Evolutionary conservation across 371 early-diverging fungal genomes (phyloP).

Genomic region (Saksenaea vasiformis): DNA sequence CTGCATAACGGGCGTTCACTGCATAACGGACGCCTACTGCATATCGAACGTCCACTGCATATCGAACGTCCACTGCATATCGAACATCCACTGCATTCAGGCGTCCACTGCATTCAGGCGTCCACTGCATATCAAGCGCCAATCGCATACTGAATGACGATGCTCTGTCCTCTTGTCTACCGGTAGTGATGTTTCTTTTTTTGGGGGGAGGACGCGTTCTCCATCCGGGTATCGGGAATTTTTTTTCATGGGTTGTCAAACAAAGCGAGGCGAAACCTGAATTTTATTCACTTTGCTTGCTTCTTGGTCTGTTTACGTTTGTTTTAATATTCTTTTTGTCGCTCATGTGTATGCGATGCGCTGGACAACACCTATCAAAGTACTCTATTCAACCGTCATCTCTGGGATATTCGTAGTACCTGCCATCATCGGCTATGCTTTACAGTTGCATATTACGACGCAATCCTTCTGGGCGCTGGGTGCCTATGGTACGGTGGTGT

Average conservation of each 20-base stretch:
- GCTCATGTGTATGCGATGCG: slow-evolving; percentile 7
- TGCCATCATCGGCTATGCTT: slow-evolving; percentile 46
- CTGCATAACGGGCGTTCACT: too few relatives aligned
- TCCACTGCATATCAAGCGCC: too few relatives aligned
- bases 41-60: too few relatives aligned
- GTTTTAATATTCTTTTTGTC: not conserved
- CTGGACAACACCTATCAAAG: slow-evolving; percentile 46
- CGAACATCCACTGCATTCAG: too few relatives aligned
- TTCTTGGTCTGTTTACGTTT: not conserved
- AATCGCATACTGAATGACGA: too few relatives aligned
- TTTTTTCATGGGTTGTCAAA: not conserved
- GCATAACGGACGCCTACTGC: too few relatives aligned
- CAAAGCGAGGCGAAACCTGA: slow-evolving; percentile 1
- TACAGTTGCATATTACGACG: slow-evolving; percentile 30
- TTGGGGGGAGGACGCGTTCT: too few relatives aligned
- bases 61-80: too few relatives aligned
- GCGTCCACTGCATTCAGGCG: too few relatives aligned
- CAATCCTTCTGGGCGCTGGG: slow-evolving; percentile 41
- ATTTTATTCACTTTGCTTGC: not conserved
- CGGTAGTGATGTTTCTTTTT: too few relatives aligned
- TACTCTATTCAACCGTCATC: slow-evolving; percentile 39
- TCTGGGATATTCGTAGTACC: slow-evolving; percentile 48
- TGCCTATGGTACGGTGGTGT: slow-evolving; percentile 46
- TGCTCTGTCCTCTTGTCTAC: too few relatives aligned
- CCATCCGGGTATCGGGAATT: not conserved